These are phyloP conservation scores for Saturnispora sanitii DNA, from an alignment of 805 yeast genomes.

Conservation along the genomic window DNA sequence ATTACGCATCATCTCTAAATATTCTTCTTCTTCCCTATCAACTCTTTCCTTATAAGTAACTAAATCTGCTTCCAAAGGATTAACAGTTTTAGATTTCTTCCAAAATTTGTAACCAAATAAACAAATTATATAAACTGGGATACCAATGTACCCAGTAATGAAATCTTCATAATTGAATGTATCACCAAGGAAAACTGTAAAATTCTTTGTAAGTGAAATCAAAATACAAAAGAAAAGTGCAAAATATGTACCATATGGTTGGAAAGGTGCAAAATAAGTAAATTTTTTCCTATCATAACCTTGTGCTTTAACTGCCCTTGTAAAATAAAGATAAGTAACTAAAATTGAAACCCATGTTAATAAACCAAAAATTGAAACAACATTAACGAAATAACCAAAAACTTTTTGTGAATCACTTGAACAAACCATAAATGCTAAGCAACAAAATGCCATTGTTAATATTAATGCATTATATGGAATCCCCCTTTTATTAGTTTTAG, in stretches of 20 bases:
- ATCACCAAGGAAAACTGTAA: constrained; percentile 51
- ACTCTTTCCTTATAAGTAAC: constrained; percentile 44
- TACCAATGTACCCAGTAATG: constrained; percentile 70
- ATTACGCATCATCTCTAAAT: constrained; percentile 12
- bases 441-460: constrained; percentile 44
- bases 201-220: constrained; percentile 56
- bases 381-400: constrained; percentile 63
- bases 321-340: constrained; percentile 57
- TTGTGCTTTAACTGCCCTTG: constrained; percentile 57
- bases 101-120: constrained; percentile 51
- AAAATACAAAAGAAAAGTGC: constrained; percentile 45
- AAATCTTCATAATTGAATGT: constrained; percentile 51
- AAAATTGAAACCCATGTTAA: constrained; percentile 67
- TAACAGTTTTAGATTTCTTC: constrained; percentile 38
- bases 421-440: constrained; percentile 63
- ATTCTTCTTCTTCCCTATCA: constrained; percentile 42
- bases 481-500: constrained; percentile 57
- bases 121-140: constrained; percentile 51
- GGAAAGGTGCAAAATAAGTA: constrained; percentile 55
- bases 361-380: constrained; percentile 66
- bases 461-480: constrained; percentile 55
- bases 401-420: constrained; percentile 45
- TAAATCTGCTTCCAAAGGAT: constrained; percentile 52
- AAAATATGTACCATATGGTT: constrained; percentile 57
- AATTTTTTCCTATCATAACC: constrained; percentile 48